Evolutionary conservation across 345 rosid species (phyloP), one percentile per base, ranked within the genome.

Genomic region (Lepidium sativum): DNA sequence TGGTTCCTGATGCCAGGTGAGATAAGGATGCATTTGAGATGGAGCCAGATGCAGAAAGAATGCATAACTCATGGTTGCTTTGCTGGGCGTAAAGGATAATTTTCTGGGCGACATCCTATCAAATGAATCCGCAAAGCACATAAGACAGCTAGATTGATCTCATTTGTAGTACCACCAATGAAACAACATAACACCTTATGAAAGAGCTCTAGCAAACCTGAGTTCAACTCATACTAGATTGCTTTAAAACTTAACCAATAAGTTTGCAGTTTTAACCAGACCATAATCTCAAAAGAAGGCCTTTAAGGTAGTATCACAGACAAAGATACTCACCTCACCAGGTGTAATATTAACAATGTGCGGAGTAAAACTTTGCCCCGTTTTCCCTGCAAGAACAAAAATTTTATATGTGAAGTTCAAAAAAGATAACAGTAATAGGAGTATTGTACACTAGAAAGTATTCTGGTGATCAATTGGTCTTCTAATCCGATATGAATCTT

Each of bases 1-100:
- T 84, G 71, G 90, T 90, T 49, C 96, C 97, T 45, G 97, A 82
- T 48, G 85, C 89, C 33, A 86, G 85, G 78, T 94, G 96, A 63
- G 85, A 80, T 56, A 94, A 84, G 43, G 95, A 80, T 60, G 83
- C 97, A 67, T 75, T 86, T 54, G 90, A 83, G 65, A 94, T 79
- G 49, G 92, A 52, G 70, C 99, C 96, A 54, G 90, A 84, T 44
- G 96, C 99, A 72, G 99, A 94, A 33, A 94, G 75, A 61, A 94
- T 67, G 63, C 97, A 94, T 58, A 86, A 56, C 60, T 94, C 95
- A 25, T 85, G 87, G 74, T 82, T 86, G 75, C 85, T 82, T 79
- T 87, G 90, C 79, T 84, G 90, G 78, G 86, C 69, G 65, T 86
- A 87, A 68, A 67, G 32, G 81, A 80, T 67, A 42, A 89, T 73